A percentile compares a stretch with the other conserved stretches of the same genome.
phyloP scores from a whole-genome alignment of 2,329 filamentous ascomycete species.

The Furcasterigmium sp. region DNA sequence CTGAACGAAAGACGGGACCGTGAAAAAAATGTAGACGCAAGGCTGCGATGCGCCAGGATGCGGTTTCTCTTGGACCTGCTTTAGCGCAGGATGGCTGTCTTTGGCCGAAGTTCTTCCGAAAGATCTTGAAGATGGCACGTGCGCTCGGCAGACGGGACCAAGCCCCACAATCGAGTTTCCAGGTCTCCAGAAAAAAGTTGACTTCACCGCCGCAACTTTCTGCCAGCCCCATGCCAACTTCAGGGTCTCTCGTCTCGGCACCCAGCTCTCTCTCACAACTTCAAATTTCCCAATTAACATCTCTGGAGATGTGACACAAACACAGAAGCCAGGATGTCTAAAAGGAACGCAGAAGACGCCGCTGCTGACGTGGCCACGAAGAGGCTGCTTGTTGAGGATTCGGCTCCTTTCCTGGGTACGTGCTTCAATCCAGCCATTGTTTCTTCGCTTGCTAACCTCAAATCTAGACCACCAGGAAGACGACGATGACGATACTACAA shows the following conservation, averaged over 20 bases:
- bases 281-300: background rate
- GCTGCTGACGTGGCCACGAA: constrained; percentile 1
- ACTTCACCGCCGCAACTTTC: too few species aligned
- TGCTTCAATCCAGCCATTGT: background rate
- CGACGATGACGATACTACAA: constrained; percentile 13
- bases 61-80: background rate
- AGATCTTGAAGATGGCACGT: background rate
- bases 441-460: background rate
- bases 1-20: constrained; percentile 2
- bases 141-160: background rate
- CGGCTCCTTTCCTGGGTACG: constrained; percentile 4
- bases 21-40: constrained; percentile 14
- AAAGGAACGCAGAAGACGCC: constrained; percentile 9
- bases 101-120: background rate
- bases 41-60: constrained; percentile 9
- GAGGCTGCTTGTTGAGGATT: constrained; percentile 3
- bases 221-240: too few species aligned
- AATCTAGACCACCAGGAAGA: constrained; percentile 1
- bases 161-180: too few species aligned
- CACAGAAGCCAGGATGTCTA: constrained; percentile 6
- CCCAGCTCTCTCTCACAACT: too few species aligned
- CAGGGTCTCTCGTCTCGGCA: too few species aligned
- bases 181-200: too few species aligned
- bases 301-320: background rate
- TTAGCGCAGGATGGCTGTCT: background rate